Base-by-base conservation (phyloP, 2,329 filamentous ascomycete genomes). In the Magnaporthiopsis poae region DNA sequence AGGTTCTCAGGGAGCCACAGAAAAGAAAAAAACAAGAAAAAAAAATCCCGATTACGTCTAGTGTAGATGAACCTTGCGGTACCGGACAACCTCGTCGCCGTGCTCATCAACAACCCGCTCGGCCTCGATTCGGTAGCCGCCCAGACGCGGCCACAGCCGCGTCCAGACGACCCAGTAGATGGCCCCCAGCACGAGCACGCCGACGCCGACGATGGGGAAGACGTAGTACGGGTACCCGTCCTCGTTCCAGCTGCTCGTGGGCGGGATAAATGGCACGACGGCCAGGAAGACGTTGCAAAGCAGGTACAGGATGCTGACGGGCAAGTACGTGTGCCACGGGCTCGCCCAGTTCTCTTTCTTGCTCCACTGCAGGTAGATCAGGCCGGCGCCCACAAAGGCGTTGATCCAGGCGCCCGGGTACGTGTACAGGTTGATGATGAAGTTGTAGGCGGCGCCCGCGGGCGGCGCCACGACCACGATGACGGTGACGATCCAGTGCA, bases 401-500 rank as follows among this genome's bases (percentile, higher is more conserved):
- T 78, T 77, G 66, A 86, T 82, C 0, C 85, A 81, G 0, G 82
- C 70, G 66, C 88, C n/a, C 5, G 71, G 71, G 63, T 72, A 72
- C 29, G 70, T 70, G 65, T 72, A 70, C 61, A 72, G 86, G 69
- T 88, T 88, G 64, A 88, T 73, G 0, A 83, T 85, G 66, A 84
- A 85, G 62, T 88, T 83, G 69, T 86, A 88, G 7, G 88, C 81
- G 0, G 82, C 75, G 0, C 71, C 71, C 65, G 71, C 69, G 9
- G 71, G 71, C 25, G 71, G 68, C 59, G 70, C 70, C 3, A 72
- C 60, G 9, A 72, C 69, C 31, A 90, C 81, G 63, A 90, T 80
- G 67, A 88, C 79, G 0, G 86, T 88, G 5, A 88, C 81, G n/a
- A 87, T 72, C 80, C 85, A 90, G 74, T 90, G 87, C 46, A 89